Conservation (phyloP, 2,329 filamentous ascomycete genomes). For the Phialophora tarda region DNA sequence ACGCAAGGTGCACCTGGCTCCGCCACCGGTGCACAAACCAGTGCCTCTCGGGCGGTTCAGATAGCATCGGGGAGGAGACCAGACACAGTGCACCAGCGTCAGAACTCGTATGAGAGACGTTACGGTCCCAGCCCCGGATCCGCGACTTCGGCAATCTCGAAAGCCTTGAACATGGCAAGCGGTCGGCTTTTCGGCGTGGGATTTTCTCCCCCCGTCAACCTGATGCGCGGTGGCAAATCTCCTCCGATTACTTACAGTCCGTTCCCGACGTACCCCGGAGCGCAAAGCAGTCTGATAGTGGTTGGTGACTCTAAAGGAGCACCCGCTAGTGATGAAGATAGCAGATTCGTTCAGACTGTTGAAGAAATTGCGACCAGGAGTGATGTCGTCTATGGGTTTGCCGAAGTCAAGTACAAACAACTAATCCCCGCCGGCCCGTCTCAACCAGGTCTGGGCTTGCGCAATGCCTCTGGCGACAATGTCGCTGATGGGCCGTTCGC, state of each 20-base stretch:
- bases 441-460: conserved; percentile 46
- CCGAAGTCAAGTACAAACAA: conserved; percentile 98
- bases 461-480: conserved; percentile 40
- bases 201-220: conserved; percentile 55
- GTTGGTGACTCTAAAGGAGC: conserved; percentile 67
- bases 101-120: conserved; percentile 79
- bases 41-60: conserved; percentile 75
- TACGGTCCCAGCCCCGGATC: conserved; percentile 76
- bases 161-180: conserved; percentile 93
- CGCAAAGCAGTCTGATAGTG: conserved; percentile 70
- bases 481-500: conserved; percentile 45
- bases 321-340: conserved; percentile 75
- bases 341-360: conserved; percentile 75
- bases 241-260: conserved; percentile 63
- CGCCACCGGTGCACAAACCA: conserved; percentile 70
- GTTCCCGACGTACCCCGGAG: conserved; percentile 82
- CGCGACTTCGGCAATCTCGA: conserved; percentile 88
- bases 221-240: conserved; percentile 54
- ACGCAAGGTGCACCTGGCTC: conserved; percentile 75
- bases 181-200: conserved; percentile 59
- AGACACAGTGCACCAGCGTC: conserved; percentile 69
- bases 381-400: conserved; percentile 96
- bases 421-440: conserved; percentile 87
- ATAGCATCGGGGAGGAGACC: conserved; percentile 70
- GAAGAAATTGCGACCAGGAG: conserved; percentile 92